A percentile compares a stretch with the other conserved stretches of the same genome.
phyloP scores from a whole-genome alignment of 768 basidiomycete genomes.

The Tulasnella sp. region DNA sequence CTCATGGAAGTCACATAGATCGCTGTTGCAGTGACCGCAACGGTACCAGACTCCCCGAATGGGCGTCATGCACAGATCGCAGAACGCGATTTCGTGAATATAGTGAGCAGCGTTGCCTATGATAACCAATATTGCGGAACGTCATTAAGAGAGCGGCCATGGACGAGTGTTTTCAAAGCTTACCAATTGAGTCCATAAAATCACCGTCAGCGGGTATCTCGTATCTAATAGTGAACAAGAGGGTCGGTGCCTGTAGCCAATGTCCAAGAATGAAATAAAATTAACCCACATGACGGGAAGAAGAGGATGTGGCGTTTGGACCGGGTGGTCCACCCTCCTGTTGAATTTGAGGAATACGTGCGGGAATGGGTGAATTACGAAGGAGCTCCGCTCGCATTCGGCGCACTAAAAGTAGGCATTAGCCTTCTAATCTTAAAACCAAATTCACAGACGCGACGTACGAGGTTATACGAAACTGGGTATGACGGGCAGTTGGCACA shows the following conservation, averaged over 20 bases:
- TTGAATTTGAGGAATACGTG: constrained; percentile 88
- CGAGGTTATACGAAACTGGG: constrained; percentile 68
- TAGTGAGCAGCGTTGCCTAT: constrained; percentile 62
- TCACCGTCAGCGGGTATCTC: constrained; percentile 16
- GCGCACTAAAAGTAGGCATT: constrained; percentile 55
- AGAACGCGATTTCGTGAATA: constrained; percentile 64
- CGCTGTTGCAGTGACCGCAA: constrained; percentile 82
- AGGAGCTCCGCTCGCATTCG: constrained; percentile 73
- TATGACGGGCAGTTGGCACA: constrained; percentile 84
- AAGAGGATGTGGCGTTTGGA: constrained; percentile 55
- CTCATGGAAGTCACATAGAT: constrained; percentile 84
- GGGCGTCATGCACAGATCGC: constrained; percentile 78
- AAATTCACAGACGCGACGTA: constrained; percentile 41
- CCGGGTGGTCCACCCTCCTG: constrained; percentile 64
- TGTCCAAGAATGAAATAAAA: background rate
- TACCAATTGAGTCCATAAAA: constrained; percentile 13
- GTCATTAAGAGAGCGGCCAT: background rate
- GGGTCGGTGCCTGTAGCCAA: background rate
- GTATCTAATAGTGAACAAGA: constrained; percentile 16
- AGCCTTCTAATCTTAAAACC: background rate
- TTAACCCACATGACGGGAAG: constrained; percentile 62
- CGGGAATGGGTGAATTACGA: constrained; percentile 72
- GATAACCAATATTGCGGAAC: background rate
- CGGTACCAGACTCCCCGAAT: constrained; percentile 89
- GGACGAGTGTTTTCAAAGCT: background rate